Base-by-base conservation (phyloP, 2,329 filamentous ascomycete species). In the Pseudopithomyces maydicus region DNA sequence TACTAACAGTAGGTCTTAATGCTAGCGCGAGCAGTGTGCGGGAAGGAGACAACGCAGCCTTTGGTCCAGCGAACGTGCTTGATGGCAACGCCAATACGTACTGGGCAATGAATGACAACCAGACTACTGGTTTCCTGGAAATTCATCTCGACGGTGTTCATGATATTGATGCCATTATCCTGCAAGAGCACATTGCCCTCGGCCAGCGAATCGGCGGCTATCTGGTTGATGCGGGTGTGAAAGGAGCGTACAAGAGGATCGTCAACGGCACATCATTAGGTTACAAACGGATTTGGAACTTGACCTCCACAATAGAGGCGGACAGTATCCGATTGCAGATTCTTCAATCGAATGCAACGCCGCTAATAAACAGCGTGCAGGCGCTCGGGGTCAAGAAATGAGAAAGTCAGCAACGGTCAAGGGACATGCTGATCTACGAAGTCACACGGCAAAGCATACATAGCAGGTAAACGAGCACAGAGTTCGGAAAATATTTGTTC, bases 261-360 rank as follows among this genome's bases (percentile, higher is more conserved):
- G 56, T 64, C 29, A 61, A 44, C 14, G 61, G 61, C n/a, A 59
- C 61, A 14, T 62, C 58, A 4, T 36, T 64, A n/a, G 61, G 61
- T n/a, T 59, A 64, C 26, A 64, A 59, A 46, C 38, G 59, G 6
- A 58, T 64, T n/a, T 39, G 59, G 47, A 52, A 26, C 23, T 29
- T 62, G 15, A 56, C 26, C 17, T 39, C 42, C 19, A 7, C 33
- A 23, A 39, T 61, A 1, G 29, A 52, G 22, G 52, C 58, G 8
- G 48, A 29, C 32, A 19, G 43, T 14, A 43, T 63, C 20, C 48
- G 61, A 12, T 22, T 63, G 19, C 46, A 58, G 6, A 57, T 63
- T 23, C 56, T 54, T 22, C 61, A 63, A 54, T 50, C 58, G 19
- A 59, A 63, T 52, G 55, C 58, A 35, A 48, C 50, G n/a, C 61